Percentiles rank a stretch among this genome's conserved stretches.
These are phyloP conservation scores for Leccinum obscurum DNA, from an alignment of 768 basidiomycete species.

Conservation along the genomic window DNA sequence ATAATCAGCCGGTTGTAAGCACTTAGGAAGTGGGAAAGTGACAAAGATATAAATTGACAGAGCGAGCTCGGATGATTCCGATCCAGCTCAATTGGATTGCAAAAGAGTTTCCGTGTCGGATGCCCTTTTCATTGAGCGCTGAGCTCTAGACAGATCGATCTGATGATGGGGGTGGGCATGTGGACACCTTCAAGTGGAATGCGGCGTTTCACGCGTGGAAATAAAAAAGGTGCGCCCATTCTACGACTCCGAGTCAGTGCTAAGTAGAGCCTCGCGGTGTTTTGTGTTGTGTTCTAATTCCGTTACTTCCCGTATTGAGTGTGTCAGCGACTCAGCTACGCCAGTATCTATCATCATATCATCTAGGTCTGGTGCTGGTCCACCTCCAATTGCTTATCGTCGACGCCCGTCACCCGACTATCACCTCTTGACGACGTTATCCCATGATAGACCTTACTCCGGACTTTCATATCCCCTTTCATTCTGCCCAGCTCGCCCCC, in stretches of 20 bases:
- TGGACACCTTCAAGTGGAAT: slow-evolving; percentile 4
- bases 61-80: too few relatives aligned
- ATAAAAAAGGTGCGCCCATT: neutral
- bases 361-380: neutral
- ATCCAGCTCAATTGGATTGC: too few relatives aligned
- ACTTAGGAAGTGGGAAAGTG: too few relatives aligned
- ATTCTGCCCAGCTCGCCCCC: slow-evolving; percentile 31
- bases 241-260: neutral
- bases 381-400: neutral
- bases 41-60: too few relatives aligned
- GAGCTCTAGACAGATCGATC: too few relatives aligned
- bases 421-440: neutral
- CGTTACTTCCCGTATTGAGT: slow-evolving; percentile 13
- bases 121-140: too few relatives aligned
- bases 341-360: neutral
- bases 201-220: neutral
- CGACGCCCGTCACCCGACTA: neutral
- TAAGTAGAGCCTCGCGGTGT: neutral
- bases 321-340: slow-evolving; percentile 1
- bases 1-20: too few relatives aligned
- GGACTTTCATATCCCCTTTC: slow-evolving; percentile 31
- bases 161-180: slow-evolving; percentile 17
- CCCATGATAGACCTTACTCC: slow-evolving; percentile 21
- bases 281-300: slow-evolving; percentile 9
- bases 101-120: too few relatives aligned